Base-by-base conservation (phyloP, 176 grass and related monocot species). In the Echinochloa phyllopogon region DNA sequence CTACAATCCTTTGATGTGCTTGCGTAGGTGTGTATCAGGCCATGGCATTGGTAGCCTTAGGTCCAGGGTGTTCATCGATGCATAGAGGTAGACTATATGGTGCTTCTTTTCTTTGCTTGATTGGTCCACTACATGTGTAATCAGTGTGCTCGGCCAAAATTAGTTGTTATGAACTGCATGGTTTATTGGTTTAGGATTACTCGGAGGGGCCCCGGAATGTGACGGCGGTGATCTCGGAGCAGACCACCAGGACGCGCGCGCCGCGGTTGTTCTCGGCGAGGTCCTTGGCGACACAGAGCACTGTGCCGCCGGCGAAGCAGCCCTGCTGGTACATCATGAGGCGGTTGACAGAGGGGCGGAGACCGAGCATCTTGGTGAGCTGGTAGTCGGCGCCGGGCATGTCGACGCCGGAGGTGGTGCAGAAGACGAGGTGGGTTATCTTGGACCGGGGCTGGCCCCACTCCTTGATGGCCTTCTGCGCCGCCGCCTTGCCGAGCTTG, bases 271-370 rank as follows among this genome's bases (percentile, higher is more conserved):
- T 98, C 89, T 98, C 95, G 1, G 93, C 89, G 25, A 98, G 95
- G 85, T 95, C 95, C 91, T 95, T 98, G 83, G 93, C 95, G 0
- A 98, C 72, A 49, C 95, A 91, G 4, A 98, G 91, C 78, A 98
- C 95, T 10, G 93, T 98, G 70, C 95, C 95, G 38, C 93, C 93
- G 36, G 95, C 95, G 84, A 95, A 95, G 87, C 91, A 97, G 0
- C 95, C 92, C 75, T 97, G 95, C 89, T 97, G 95, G 90, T 98
- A 98, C 89, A 98, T 91, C 92, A 95, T 98, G 57, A 98, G 88
- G 59, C 95, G 95, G 69, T 91, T 97, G 0, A 94, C 92, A 0
- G 74, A 79, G 2, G 90, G 95, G 9, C 92, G 86, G 0, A 97
- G 92, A 25, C 95, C 95, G 1, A 97, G 95, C 20, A 94, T 76